These are phyloP conservation scores for Sporothrix brasiliensis DNA, from an alignment of 2,329 filamentous ascomycete species.

Conservation along the genomic window DNA sequence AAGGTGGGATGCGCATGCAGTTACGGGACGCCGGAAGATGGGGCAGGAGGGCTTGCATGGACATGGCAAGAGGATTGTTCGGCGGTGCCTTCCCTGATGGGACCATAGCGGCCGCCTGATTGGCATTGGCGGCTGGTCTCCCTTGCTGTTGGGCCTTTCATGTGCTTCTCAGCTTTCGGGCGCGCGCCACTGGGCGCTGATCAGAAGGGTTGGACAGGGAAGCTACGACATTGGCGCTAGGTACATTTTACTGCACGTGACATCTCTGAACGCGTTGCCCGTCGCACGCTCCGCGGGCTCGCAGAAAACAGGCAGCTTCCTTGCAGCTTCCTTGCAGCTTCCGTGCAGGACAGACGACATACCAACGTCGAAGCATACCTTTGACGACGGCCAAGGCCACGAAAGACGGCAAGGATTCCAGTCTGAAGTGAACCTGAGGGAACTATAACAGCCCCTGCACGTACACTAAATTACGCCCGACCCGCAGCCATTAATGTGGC, in stretches of 20 bases:
- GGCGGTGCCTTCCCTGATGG: constrained; percentile 10
- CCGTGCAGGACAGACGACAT: constrained; percentile 13
- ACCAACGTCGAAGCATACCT: not conserved
- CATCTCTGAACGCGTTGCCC: not conserved
- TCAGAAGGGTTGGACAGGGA: constrained; percentile 9
- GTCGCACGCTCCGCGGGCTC: too few species aligned
- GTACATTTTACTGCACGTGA: constrained; percentile 5
- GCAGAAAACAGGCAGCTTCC: constrained; percentile 16
- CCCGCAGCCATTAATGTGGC: not conserved
- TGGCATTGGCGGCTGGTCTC: constrained; percentile 21
- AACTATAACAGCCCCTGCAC: not conserved
- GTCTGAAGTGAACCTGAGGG: not conserved
- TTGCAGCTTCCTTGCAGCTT: not conserved
- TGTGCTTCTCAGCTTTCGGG: not conserved
- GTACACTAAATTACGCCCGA: not conserved
- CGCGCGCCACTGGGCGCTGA: not conserved
- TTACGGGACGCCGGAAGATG: constrained; percentile 10
- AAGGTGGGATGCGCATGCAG: constrained; percentile 16
- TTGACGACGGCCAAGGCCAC: not conserved
- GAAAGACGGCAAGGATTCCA: too few species aligned
- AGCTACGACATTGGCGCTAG: not conserved
- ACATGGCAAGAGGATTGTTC: not conserved
- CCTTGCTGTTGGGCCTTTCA: not conserved
- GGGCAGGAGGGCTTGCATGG: constrained; percentile 1
- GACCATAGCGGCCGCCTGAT: constrained; percentile 26